Percentiles rank a stretch among this genome's conserved stretches.
Evolutionary conservation across 2,329 filamentous ascomycete genomes (phyloP).

Genomic region (Cryphonectria radicalis): DNA sequence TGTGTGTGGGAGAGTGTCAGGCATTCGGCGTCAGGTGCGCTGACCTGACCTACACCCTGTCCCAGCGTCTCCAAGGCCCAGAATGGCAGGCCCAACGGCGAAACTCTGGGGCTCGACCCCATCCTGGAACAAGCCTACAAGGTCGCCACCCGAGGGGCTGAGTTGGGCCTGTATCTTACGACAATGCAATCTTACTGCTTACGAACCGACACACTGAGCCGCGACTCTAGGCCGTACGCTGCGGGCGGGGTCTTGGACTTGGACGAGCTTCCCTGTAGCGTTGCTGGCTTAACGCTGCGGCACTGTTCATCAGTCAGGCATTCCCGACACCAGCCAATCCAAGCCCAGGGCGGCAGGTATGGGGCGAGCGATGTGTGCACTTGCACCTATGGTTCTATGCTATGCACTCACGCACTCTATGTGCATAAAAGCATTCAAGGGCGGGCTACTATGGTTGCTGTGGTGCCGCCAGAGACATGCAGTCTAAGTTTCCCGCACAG

Average conservation of each 20-base stretch:
- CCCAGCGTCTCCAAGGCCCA: constrained; percentile 17
- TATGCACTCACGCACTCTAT: background rate
- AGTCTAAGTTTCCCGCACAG: background rate
- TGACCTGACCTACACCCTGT: constrained; percentile 24
- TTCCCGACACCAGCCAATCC: constrained; percentile 12
- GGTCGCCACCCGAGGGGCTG: constrained; percentile 21
- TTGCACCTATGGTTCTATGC: background rate
- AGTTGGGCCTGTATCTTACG: constrained; percentile 28
- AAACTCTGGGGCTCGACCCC: constrained; percentile 13
- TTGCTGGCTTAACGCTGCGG: constrained; percentile 19
- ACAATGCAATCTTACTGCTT: constrained; percentile 23
- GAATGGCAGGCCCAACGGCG: constrained; percentile 19
- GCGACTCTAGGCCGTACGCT: constrained; percentile 12
- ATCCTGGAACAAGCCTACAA: constrained; percentile 15
- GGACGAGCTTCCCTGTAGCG: constrained; percentile 19
- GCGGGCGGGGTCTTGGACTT: constrained; percentile 16
- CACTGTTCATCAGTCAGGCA: constrained; percentile 14
- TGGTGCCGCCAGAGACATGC: background rate
- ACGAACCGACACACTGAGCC: constrained; percentile 12
- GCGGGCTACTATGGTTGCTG: constrained; percentile 2
- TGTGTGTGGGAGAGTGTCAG: constrained; percentile 11
- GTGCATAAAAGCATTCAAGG: constrained; percentile 1
- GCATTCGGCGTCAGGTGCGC: constrained; percentile 24
- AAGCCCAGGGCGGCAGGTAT: background rate
- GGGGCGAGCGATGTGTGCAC: background rate